phyloP scores from a whole-genome alignment of 163 green algal genomes.

The Volvox carteri region DNA sequence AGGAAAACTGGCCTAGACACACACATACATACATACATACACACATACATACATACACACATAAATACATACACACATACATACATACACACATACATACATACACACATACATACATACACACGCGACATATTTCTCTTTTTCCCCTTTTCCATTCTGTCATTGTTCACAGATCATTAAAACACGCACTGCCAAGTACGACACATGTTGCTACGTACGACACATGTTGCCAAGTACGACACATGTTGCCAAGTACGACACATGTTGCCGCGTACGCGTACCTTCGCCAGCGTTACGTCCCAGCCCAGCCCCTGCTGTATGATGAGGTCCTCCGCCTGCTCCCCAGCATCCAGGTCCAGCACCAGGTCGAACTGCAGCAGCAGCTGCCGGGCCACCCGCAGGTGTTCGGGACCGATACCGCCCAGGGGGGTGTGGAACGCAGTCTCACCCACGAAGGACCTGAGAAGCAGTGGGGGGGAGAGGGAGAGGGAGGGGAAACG shows the following conservation, averaged over 20 bases:
- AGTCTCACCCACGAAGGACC: conserved; percentile 33
- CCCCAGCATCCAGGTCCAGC: conserved; percentile 42
- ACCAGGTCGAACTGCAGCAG: conserved; percentile 46
- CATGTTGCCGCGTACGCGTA: background rate
- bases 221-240: background rate
- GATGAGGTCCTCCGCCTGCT: background rate
- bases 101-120: too few relatives aligned
- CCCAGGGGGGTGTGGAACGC: conserved; percentile 23
- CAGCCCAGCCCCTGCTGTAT: conserved; percentile 33
- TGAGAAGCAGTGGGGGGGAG: background rate
- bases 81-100: too few relatives aligned
- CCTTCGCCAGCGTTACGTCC: conserved; percentile 6
- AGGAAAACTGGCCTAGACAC: too few relatives aligned
- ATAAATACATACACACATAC: too few relatives aligned
- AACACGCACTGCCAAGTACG: too few relatives aligned
- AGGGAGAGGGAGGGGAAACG: too few relatives aligned
- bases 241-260: background rate
- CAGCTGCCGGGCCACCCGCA: background rate
- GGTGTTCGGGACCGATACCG: background rate
- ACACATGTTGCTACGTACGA: too few relatives aligned
- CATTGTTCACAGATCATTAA: too few relatives aligned
- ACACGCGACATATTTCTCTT: too few relatives aligned
- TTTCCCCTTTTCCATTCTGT: too few relatives aligned
- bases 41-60: too few relatives aligned
- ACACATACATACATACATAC: too few relatives aligned